These are phyloP conservation scores for Solanum virginianum DNA, from an alignment of 257 asterid genomes.

Conservation along the genomic window DNA sequence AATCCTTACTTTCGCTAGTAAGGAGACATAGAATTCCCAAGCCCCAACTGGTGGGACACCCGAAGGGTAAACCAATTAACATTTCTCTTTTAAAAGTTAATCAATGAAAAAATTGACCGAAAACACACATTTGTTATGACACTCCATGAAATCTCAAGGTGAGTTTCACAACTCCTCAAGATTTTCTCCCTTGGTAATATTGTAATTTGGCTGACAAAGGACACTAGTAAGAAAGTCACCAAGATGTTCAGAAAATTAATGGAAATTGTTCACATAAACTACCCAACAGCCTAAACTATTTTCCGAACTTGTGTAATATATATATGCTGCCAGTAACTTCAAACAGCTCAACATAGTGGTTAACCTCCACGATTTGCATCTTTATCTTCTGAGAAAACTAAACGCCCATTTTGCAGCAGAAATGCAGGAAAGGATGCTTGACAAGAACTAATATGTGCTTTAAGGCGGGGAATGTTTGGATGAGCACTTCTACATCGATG, in stretches of 20 bases:
- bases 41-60: too few species aligned
- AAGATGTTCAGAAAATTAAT: not conserved
- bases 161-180: not conserved
- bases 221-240: not conserved
- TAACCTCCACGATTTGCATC: not conserved
- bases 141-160: not conserved
- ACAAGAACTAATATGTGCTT: slow-evolving; percentile 57
- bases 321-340: not conserved
- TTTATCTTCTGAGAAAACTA: slow-evolving; percentile 21
- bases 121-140: not conserved
- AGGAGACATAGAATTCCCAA: too few species aligned
- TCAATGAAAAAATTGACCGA: not conserved
- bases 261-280: not conserved
- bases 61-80: too few species aligned
- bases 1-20: too few species aligned
- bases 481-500: slow-evolving; percentile 80
- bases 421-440: slow-evolving; percentile 45
- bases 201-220: not conserved
- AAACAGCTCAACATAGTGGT: not conserved
- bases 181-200: not conserved
- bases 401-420: slow-evolving; percentile 41
- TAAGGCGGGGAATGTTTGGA: slow-evolving; percentile 74
- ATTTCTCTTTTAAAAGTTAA: too few species aligned
- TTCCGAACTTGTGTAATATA: not conserved
- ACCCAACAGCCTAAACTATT: not conserved